Evolutionary conservation across 2,329 filamentous ascomycete species (phyloP).

Genomic region (Furcasterigmium furcatum): DNA sequence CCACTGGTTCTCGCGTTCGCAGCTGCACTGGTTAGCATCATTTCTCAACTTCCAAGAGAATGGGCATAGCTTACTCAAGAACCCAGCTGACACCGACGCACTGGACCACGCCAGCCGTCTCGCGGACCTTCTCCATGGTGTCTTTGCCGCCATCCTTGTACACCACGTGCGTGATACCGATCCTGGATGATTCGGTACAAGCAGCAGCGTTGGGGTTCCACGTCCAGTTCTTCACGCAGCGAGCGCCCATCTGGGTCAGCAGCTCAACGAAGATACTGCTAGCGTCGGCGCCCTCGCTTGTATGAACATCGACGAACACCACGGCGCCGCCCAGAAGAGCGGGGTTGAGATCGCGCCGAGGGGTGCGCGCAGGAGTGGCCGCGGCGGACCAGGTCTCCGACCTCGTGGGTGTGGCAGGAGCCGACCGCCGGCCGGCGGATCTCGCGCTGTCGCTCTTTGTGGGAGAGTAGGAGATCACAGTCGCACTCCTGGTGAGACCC

Average conservation of each 20-base stretch:
- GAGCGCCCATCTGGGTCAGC: conserved; percentile 76
- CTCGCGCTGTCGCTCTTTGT: conserved; percentile 33
- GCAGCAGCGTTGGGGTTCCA: conserved; percentile 57
- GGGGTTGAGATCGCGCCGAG: conserved; percentile 49
- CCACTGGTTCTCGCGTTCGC: conserved; percentile 74
- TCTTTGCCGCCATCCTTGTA: conserved; percentile 83
- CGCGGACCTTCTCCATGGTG: conserved; percentile 77
- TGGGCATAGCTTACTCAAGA: conserved; percentile 65
- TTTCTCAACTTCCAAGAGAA: neutral
- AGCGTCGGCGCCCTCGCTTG: conserved; percentile 76
- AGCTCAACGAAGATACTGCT: conserved; percentile 79
- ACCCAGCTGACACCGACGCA: conserved; percentile 90
- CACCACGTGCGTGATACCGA: conserved; percentile 83
- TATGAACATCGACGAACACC: conserved; percentile 81
- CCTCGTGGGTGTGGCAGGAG: conserved; percentile 42
- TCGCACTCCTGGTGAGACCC: conserved; percentile 42
- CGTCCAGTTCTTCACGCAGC: conserved; percentile 71
- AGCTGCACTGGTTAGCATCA: conserved; percentile 40
- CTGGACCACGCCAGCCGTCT: conserved; percentile 70
- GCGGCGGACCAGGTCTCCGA: conserved; percentile 50
- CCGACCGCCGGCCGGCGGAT: conserved; percentile 16
- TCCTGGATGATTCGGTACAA: conserved; percentile 39
- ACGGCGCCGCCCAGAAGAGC: conserved; percentile 65
- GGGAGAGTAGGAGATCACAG: conserved; percentile 53
- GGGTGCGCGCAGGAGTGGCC: conserved; percentile 54